phyloP scores from a whole-genome alignment of 768 basidiomycete genomes.

The Suillus luteus region DNA sequence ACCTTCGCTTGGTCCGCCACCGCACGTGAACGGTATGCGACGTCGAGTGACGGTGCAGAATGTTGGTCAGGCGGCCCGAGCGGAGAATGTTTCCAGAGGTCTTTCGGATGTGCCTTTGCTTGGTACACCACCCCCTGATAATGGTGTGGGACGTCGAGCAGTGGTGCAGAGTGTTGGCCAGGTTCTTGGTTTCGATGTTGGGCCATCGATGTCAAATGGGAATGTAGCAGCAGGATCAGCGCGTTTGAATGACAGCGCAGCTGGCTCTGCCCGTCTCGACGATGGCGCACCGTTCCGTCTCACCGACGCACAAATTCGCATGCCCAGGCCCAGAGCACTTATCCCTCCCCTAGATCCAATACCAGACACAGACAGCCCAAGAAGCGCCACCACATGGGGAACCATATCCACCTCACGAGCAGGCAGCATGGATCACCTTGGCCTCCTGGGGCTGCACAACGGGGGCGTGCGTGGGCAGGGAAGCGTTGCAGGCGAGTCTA shows the following conservation, averaged over 20 bases:
- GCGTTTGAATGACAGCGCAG: slow-evolving; percentile 17
- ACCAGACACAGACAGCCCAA: slow-evolving; percentile 28
- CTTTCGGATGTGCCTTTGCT: slow-evolving; percentile 18
- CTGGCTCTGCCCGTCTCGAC: neutral
- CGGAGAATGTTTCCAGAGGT: slow-evolving; percentile 13
- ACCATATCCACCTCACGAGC: slow-evolving; percentile 32
- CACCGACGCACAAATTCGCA: neutral
- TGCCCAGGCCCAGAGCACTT: slow-evolving; percentile 4
- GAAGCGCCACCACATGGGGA: slow-evolving; percentile 40
- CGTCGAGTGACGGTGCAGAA: slow-evolving; percentile 20
- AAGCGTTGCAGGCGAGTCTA: slow-evolving; percentile 19
- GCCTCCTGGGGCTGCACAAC: slow-evolving; percentile 34
- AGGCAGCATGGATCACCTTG: slow-evolving; percentile 32
- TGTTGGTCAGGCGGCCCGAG: slow-evolving; percentile 22
- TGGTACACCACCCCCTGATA: slow-evolving; percentile 15
- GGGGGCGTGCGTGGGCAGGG: slow-evolving; percentile 31
- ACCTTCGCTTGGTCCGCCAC: slow-evolving; percentile 14
- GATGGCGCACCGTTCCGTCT: neutral
- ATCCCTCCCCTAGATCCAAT: slow-evolving; percentile 17
- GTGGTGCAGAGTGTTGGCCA: slow-evolving; percentile 18
- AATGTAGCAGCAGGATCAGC: slow-evolving; percentile 11
- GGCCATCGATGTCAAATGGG: slow-evolving; percentile 15
- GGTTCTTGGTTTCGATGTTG: slow-evolving; percentile 21
- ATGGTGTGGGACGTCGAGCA: slow-evolving; percentile 22
- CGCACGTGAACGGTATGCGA: slow-evolving; percentile 16